These are phyloP conservation scores for Myxozyma melibiosi DNA, from an alignment of 805 yeast species.

Conservation along the genomic window DNA sequence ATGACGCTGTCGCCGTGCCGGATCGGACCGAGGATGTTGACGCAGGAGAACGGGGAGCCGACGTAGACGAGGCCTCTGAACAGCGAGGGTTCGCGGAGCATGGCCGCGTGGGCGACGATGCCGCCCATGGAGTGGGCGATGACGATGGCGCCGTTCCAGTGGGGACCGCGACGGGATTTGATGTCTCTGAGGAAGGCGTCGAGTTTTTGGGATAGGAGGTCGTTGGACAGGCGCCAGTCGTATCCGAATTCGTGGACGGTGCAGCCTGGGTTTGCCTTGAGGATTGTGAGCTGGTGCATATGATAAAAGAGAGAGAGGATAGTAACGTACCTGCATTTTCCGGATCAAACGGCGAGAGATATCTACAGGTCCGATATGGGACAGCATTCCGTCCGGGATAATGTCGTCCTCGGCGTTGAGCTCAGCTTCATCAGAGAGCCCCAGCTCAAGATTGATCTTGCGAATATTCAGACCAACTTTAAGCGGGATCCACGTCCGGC, in stretches of 20 bases:
- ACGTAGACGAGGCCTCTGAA: slow-evolving; percentile 77
- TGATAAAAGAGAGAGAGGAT: not conserved
- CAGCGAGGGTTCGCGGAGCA: slow-evolving; percentile 66
- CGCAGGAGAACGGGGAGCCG: slow-evolving; percentile 82
- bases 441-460: slow-evolving; percentile 68
- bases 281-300: not conserved
- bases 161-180: slow-evolving; percentile 43
- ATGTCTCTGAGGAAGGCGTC: slow-evolving; percentile 51
- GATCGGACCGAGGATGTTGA: slow-evolving; percentile 83
- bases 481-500: slow-evolving; percentile 81
- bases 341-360: slow-evolving; percentile 64
- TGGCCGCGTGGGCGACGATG: slow-evolving; percentile 73
- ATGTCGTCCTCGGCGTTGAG: slow-evolving; percentile 53
- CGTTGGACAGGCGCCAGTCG: slow-evolving; percentile 85
- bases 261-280: slow-evolving; percentile 47
- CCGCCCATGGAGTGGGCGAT: slow-evolving; percentile 98
- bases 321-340: slow-evolving; percentile 43
- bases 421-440: slow-evolving; percentile 76
- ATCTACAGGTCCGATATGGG: slow-evolving; percentile 87
- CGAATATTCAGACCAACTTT: slow-evolving; percentile 80
- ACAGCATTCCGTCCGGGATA: slow-evolving; percentile 73
- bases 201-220: slow-evolving; percentile 56
- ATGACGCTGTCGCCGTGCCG: slow-evolving; percentile 80
- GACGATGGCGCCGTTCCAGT: slow-evolving; percentile 63
- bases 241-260: slow-evolving; percentile 79